A percentile compares a stretch with the other conserved stretches of the same genome.
Conservation (phyloP, 2,329 filamentous ascomycete species). For the Monascus ruber region DNA sequence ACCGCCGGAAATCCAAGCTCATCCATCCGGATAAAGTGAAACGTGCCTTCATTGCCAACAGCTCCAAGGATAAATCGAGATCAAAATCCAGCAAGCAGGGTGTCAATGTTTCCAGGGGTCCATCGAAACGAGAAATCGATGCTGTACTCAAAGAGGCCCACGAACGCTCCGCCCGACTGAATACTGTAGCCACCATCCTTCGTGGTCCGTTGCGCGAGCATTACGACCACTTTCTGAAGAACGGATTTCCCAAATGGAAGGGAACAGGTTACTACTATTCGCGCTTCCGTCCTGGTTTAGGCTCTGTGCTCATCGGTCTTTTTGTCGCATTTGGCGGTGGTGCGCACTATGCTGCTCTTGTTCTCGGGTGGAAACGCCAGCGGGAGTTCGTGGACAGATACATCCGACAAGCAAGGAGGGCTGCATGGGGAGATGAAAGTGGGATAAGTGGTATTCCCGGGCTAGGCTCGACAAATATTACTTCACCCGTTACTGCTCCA, state of each 20-base stretch:
- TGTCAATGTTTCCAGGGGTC: slow-evolving; percentile 57
- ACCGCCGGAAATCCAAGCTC: slow-evolving; percentile 71
- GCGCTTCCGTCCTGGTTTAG: slow-evolving; percentile 81
- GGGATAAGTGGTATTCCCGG: slow-evolving; percentile 57
- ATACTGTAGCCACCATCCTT: slow-evolving; percentile 75
- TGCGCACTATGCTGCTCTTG: slow-evolving; percentile 75
- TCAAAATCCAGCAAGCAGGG: slow-evolving; percentile 47
- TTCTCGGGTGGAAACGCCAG: slow-evolving; percentile 81
- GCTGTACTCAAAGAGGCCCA: slow-evolving; percentile 69
- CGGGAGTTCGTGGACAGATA: slow-evolving; percentile 85
- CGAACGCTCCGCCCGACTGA: slow-evolving; percentile 72
- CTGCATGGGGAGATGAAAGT: slow-evolving; percentile 78
- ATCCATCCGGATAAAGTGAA: slow-evolving; percentile 95
- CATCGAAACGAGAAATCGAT: slow-evolving; percentile 62
- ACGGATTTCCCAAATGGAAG: slow-evolving; percentile 94
- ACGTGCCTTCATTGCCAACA: slow-evolving; percentile 65
- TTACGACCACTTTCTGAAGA: slow-evolving; percentile 86
- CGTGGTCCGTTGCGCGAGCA: slow-evolving; percentile 68
- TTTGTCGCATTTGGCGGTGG: slow-evolving; percentile 74
- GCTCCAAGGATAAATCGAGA: slow-evolving; percentile 42
- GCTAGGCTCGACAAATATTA: slow-evolving; percentile 35
- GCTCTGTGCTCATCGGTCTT: slow-evolving; percentile 68
- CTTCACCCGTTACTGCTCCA: slow-evolving; percentile 32
- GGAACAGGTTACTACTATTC: slow-evolving; percentile 98
- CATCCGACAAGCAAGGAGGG: slow-evolving; percentile 75